A percentile compares a stretch with the other conserved stretches of the same genome.
Conservation (phyloP, 108 stramenopile species). For the Seminavis robusta region DNA sequence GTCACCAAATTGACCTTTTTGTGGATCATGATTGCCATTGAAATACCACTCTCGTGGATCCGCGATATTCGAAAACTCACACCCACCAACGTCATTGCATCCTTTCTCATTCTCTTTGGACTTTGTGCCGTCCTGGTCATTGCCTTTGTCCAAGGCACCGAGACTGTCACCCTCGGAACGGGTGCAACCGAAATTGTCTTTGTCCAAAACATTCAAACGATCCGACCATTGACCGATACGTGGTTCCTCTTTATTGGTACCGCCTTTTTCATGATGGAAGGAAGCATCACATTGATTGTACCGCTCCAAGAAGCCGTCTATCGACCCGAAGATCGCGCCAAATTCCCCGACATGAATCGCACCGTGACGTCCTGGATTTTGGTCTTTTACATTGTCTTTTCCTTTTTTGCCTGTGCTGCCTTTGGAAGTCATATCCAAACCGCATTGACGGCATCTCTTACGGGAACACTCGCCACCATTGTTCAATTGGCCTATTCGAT, state of each 20-base stretch:
- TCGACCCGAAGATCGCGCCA: slow-evolving; percentile 27
- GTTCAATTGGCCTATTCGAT: slow-evolving; percentile 68
- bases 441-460: slow-evolving; percentile 60
- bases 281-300: slow-evolving; percentile 65
- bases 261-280: slow-evolving; percentile 44
- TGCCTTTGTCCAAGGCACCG: slow-evolving; percentile 32
- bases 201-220: slow-evolving; percentile 3
- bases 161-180: too few relatives aligned
- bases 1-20: slow-evolving; percentile 33
- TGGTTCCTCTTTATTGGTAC: slow-evolving; percentile 77
- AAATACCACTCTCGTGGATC: slow-evolving; percentile 67
- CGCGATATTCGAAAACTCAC: slow-evolving; percentile 63
- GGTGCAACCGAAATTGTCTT: slow-evolving; percentile 1
- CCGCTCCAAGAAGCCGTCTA: slow-evolving; percentile 72
- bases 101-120: slow-evolving; percentile 58
- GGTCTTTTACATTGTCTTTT: slow-evolving; percentile 60
- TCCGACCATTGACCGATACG: slow-evolving; percentile 27
- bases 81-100: slow-evolving; percentile 61
- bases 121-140: slow-evolving; percentile 45
- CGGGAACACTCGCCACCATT: slow-evolving; percentile 41
- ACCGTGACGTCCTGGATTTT: slow-evolving; percentile 55
- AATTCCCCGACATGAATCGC: slow-evolving; percentile 52
- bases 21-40: slow-evolving; percentile 44
- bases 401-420: slow-evolving; percentile 49
- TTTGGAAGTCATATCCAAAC: slow-evolving; percentile 56